These are phyloP conservation scores for Monilinia vaccinii-corymbosi DNA, from an alignment of 2,329 filamentous ascomycete species.

Conservation along the genomic window DNA sequence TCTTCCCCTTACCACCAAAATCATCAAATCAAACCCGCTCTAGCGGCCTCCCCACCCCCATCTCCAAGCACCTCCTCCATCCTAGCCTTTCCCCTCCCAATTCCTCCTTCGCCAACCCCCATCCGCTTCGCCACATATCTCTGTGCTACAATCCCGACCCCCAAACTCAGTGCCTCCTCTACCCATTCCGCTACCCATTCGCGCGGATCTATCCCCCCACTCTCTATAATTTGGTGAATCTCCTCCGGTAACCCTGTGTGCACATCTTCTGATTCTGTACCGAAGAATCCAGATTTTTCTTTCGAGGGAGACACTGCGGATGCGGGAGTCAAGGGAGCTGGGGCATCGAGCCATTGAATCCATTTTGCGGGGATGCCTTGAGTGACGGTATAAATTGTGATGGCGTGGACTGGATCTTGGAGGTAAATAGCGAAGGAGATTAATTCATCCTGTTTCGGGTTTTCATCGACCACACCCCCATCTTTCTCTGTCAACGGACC, in stretches of 20 bases:
- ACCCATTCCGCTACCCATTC: conserved; percentile 99
- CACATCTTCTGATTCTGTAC: conserved; percentile 34
- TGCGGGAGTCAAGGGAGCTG: conserved; percentile 46
- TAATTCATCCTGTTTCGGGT: conserved; percentile 46
- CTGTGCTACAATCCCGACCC: conserved; percentile 81
- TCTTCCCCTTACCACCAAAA: background rate
- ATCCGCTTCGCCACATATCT: conserved; percentile 90
- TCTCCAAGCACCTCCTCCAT: conserved; percentile 47
- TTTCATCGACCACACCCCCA: conserved; percentile 42
- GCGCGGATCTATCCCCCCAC: conserved; percentile 72
- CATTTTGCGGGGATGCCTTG: conserved; percentile 78
- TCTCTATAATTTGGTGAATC: conserved; percentile 75
- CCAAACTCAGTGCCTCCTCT: conserved; percentile 72
- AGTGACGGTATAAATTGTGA: conserved; percentile 74
- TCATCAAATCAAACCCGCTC: conserved; percentile 39
- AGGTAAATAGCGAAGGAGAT: conserved; percentile 71
- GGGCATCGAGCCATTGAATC: conserved; percentile 84
- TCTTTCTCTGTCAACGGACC: conserved; percentile 47
- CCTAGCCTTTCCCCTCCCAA: conserved; percentile 52
- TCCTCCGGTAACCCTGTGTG: conserved; percentile 60
- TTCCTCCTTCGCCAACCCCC: conserved; percentile 79
- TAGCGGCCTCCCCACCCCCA: conserved; percentile 49
- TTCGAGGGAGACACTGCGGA: conserved; percentile 24
- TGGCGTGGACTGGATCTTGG: conserved; percentile 82
- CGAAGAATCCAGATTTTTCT: conserved; percentile 25